Evolutionary conservation across 352 stramenopile genomes (phyloP).

Genomic region (Albugo candida): DNA sequence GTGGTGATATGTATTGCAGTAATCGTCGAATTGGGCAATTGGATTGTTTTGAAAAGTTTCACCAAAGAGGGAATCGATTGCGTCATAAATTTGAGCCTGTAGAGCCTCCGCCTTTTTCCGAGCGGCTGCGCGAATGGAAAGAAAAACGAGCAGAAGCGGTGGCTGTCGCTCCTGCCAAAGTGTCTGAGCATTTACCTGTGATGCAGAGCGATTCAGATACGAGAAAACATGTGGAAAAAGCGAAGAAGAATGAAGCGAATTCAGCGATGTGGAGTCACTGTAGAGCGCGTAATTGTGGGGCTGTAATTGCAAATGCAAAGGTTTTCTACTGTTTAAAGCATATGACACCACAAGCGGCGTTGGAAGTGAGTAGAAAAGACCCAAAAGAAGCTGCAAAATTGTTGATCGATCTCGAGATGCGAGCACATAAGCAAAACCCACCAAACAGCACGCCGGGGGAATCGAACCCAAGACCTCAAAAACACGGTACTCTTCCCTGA

Average conservation of each 20-base stretch:
- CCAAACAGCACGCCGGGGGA: neutral
- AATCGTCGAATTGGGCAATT: slow-evolving; percentile 69
- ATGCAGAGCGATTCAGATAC: slow-evolving; percentile 4
- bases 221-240: slow-evolving; percentile 6
- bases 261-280: neutral
- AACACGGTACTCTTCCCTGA: too few relatives aligned
- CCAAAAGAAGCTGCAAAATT: slow-evolving; percentile 38
- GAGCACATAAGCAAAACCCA: neutral
- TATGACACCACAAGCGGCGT: slow-evolving; percentile 42
- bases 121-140: slow-evolving; percentile 30
- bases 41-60: slow-evolving; percentile 68
- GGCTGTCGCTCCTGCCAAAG: neutral
- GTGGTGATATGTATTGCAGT: slow-evolving; percentile 64
- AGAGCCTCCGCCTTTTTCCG: slow-evolving; percentile 13
- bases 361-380: slow-evolving; percentile 31
- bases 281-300: slow-evolving; percentile 8
- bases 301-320: slow-evolving; percentile 16
- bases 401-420: slow-evolving; percentile 22
- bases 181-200: slow-evolving; percentile 1
- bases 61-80: slow-evolving; percentile 41
- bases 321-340: slow-evolving; percentile 30
- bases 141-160: slow-evolving; percentile 29
- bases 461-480: too few relatives aligned
- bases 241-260: slow-evolving; percentile 15
- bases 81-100: slow-evolving; percentile 29